These are phyloP conservation scores for Mortierella sp. DNA, from an alignment of 371 early-diverging fungal species.

Conservation along the genomic window DNA sequence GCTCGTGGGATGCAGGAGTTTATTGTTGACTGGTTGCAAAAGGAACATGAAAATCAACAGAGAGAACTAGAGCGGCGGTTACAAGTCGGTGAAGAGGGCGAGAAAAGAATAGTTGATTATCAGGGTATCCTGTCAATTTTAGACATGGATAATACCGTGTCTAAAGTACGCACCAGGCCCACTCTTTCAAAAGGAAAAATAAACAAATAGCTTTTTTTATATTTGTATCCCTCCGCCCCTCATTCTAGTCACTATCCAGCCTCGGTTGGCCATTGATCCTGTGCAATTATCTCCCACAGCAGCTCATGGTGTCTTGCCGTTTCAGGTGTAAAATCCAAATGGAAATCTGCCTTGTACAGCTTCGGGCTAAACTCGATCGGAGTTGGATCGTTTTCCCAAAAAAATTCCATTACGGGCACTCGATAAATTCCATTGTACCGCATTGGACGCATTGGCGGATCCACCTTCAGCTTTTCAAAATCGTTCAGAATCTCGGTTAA, in stretches of 20 bases:
- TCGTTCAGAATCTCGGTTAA: constrained; percentile 22
- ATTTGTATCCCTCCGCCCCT: no score
- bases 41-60: no score
- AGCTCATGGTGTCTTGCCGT: constrained; percentile 38
- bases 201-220: no score
- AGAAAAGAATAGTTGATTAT: no score
- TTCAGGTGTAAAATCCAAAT: constrained; percentile 34
- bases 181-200: no score
- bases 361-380: constrained; percentile 41
- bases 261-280: constrained; percentile 23
- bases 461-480: constrained; percentile 26
- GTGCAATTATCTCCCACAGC: constrained; percentile 47
- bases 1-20: no score
- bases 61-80: no score
- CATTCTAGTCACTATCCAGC: neutral
- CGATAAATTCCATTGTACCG: constrained; percentile 37
- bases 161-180: no score
- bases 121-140: no score
- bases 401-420: constrained; percentile 49
- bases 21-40: no score
- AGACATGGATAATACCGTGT: no score
- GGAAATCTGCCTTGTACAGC: constrained; percentile 40
- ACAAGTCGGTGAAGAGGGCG: no score
- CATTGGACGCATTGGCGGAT: constrained; percentile 28
- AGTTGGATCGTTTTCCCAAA: constrained; percentile 24